Base-by-base conservation (phyloP, 2,329 filamentous ascomycete genomes). In the Colletotrichum incanum region DNA sequence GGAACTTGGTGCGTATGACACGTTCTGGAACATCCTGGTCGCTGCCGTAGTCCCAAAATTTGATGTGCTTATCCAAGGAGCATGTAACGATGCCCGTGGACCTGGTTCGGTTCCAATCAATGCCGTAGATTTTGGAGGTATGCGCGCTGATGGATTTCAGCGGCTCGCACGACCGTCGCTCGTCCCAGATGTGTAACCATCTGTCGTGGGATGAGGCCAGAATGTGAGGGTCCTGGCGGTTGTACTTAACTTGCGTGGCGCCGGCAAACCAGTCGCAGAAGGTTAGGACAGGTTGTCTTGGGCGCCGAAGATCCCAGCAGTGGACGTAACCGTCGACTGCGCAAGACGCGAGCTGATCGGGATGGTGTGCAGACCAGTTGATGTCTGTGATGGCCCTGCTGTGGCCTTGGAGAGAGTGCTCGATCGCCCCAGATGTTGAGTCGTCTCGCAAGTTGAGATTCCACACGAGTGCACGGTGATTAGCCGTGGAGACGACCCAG, bases 261-360 rank as follows among this genome's bases (percentile, higher is more conserved):
- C 95, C 95, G 39, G 95, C 94, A 79, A 95, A 94, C 93, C 95
- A 98, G 83, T 98, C 95, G 73, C 93, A 96, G 78, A 96, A 97
- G 0, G 92, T 94, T 67, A 95, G 86, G 12, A 90, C 93, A 9
- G 94, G 94, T 75, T 92, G 90, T 52, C 88, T 87, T 0, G 94
- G 92, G 62, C 89, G 88, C 45, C 95, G 90, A 56, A 98, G 84
- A 82, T 98, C 95, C 94, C 96, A 98, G 77, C 92, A 94, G 80
- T 97, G 94, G 11, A 98, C 93, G 78, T 95, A 97, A 62, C 95
- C 96, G 81, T 98, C 95, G 39, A 98, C 94, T 4, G 94, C 93
- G 80, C 95, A 98, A 0, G 96, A 98, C 12, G 95, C 94, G 20
- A 98, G 89, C 54, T 95, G 86, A 79, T 98, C 95, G 0, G 95